Evolutionary conservation across 2,329 filamentous ascomycete species (phyloP).

Genomic region (Neocatenulostroma microsporum): DNA sequence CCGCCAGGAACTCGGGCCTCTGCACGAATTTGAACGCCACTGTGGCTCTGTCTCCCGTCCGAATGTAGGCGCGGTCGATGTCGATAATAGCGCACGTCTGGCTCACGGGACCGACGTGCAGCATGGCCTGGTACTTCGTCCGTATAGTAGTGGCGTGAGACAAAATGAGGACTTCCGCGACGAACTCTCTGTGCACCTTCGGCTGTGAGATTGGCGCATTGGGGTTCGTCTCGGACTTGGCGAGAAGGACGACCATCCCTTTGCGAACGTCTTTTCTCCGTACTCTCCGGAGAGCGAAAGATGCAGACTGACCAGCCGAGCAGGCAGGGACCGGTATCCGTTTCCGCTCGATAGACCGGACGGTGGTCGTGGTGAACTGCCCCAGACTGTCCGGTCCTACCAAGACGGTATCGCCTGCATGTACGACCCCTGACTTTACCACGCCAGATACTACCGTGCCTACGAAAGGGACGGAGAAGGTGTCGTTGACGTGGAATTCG

Average conservation of each 20-base stretch:
- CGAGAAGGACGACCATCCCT: constrained; percentile 93
- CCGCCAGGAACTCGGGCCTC: constrained; percentile 80
- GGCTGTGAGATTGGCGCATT: constrained; percentile 36
- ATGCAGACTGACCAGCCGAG: constrained; percentile 84
- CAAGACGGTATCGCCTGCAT: constrained; percentile 81
- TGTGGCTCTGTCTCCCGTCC: constrained; percentile 85
- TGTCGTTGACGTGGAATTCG: constrained; percentile 94
- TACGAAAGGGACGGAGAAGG: constrained; percentile 94
- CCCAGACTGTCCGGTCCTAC: constrained; percentile 87
- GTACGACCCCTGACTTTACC: constrained; percentile 72
- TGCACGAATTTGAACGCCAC: constrained; percentile 95
- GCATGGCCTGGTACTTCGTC: constrained; percentile 94
- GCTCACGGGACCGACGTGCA: constrained; percentile 88
- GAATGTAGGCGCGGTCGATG: constrained; percentile 90
- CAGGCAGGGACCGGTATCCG: constrained; percentile 80
- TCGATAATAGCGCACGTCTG: constrained; percentile 98
- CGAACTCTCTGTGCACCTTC: constrained; percentile 45
- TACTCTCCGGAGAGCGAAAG: constrained; percentile 81
- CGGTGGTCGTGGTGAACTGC: constrained; percentile 76
- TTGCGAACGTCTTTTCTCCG: constrained; percentile 89
- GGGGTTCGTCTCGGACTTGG: constrained; percentile 55
- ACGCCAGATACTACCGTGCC: constrained; percentile 95
- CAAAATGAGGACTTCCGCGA: constrained; percentile 77
- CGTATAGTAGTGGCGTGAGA: constrained; percentile 97
- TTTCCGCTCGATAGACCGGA: constrained; percentile 92